Evolutionary conservation across 768 basidiomycete genomes (phyloP).

Genomic region (Lenzites betulinus): DNA sequence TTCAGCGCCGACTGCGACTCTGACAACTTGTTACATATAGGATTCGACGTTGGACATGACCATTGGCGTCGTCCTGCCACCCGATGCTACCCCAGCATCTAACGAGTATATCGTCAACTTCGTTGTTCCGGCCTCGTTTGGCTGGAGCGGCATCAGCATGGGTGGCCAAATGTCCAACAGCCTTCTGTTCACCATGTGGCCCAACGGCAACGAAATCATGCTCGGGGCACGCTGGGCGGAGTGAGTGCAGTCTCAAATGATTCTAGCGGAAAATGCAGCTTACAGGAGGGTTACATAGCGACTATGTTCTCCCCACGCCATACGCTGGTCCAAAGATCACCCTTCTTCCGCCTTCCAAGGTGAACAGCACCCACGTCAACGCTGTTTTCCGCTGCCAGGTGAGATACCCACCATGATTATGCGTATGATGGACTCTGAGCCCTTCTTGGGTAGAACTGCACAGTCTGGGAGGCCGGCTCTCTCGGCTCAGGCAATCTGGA

Average conservation of each 20-base stretch:
- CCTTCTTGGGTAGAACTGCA: conserved; percentile 27
- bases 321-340: conserved; percentile 32
- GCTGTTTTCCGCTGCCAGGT: conserved; percentile 36
- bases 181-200: conserved; percentile 33
- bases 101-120: conserved; percentile 32
- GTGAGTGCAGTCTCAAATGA: conserved; percentile 9
- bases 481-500: conserved; percentile 29
- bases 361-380: conserved; percentile 33
- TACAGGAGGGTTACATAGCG: conserved; percentile 14
- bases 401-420: background rate
- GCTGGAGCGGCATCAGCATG: conserved; percentile 32
- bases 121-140: conserved; percentile 28
- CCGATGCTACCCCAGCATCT: conserved; percentile 25
- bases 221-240: conserved; percentile 31
- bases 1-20: background rate
- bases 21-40: background rate
- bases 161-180: conserved; percentile 33
- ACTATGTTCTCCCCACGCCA: conserved; percentile 28
- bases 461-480: conserved; percentile 32
- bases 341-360: conserved; percentile 25
- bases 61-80: conserved; percentile 30
- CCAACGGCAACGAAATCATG: conserved; percentile 25
- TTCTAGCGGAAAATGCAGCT: background rate
- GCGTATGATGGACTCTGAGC: background rate
- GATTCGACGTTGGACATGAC: conserved; percentile 28